phyloP scores from a whole-genome alignment of 164 flowering plant genomes.

The Hamamelis virginiana region DNA sequence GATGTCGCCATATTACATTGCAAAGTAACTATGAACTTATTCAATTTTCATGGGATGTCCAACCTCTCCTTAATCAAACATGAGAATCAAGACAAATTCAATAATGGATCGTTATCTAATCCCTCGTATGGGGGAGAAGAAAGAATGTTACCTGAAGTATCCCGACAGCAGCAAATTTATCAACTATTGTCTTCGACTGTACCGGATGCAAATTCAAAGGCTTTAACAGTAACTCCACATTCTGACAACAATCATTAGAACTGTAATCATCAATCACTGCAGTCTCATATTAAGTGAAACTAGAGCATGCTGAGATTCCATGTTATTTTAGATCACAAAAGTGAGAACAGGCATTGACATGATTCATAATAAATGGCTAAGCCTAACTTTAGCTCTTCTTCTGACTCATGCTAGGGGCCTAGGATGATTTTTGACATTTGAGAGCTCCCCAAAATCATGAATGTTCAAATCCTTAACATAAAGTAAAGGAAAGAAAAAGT shows the following conservation, averaged over 20 bases:
- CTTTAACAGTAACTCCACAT: constrained; percentile 53
- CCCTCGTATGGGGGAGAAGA: background rate
- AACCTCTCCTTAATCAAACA: no score
- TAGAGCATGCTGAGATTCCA: background rate
- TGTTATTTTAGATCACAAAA: background rate
- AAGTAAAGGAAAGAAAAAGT: no score
- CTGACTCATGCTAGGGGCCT: no score
- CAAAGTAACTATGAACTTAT: background rate
- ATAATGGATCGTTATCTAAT: no score
- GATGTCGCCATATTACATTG: background rate
- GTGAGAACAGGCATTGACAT: background rate
- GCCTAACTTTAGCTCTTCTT: no score
- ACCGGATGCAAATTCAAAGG: constrained; percentile 58
- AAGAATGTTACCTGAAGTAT: constrained; percentile 76
- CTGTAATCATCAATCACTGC: background rate
- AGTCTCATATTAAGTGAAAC: background rate
- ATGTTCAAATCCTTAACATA: no score
- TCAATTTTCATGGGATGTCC: background rate
- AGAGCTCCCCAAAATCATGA: no score
- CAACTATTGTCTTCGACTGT: constrained; percentile 50
- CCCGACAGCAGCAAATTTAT: constrained; percentile 93
- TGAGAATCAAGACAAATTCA: no score
- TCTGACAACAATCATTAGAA: constrained; percentile 33
- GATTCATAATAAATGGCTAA: no score
- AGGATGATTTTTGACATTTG: no score